Evolutionary conservation across 148 eudicot species (phyloP).

Genomic region (Chenopodium formosanum): DNA sequence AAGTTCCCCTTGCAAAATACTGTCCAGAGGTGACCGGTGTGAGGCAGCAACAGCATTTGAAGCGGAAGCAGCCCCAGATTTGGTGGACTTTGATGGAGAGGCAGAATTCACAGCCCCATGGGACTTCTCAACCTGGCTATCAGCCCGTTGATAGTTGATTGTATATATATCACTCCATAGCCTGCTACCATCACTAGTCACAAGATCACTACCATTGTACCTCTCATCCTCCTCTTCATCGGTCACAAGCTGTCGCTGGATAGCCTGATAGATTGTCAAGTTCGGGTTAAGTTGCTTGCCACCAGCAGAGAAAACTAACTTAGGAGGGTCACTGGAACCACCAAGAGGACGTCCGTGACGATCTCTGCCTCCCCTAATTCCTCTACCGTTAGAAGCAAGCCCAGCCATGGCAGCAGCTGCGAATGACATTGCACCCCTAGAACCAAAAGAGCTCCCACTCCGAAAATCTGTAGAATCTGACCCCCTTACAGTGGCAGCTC

Average conservation of each 20-base stretch:
- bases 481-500: conserved; percentile 52
- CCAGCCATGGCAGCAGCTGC: conserved; percentile 99
- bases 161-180: conserved; percentile 84
- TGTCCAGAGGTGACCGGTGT: conserved; percentile 69
- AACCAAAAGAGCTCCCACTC: conserved; percentile 65
- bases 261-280: conserved; percentile 90
- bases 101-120: conserved; percentile 41
- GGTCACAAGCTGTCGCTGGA: conserved; percentile 77
- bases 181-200: conserved; percentile 83
- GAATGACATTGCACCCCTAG: conserved; percentile 97
- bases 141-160: conserved; percentile 75
- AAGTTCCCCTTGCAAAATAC: conserved; percentile 88
- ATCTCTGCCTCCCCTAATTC: conserved; percentile 73
- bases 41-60: conserved; percentile 39
- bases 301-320: conserved; percentile 71
- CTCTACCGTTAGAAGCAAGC: conserved; percentile 81
- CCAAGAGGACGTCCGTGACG: conserved; percentile 63
- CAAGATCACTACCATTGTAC: conserved; percentile 52
- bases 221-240: conserved; percentile 91
- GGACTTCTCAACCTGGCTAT: conserved; percentile 54
- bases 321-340: conserved; percentile 66
- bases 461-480: conserved; percentile 62
- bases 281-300: conserved; percentile 82
- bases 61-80: conserved; percentile 42
- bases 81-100: conserved; percentile 48